Evolutionary conservation across 805 yeast genomes (phyloP).

Genomic region (Candida montana): DNA sequence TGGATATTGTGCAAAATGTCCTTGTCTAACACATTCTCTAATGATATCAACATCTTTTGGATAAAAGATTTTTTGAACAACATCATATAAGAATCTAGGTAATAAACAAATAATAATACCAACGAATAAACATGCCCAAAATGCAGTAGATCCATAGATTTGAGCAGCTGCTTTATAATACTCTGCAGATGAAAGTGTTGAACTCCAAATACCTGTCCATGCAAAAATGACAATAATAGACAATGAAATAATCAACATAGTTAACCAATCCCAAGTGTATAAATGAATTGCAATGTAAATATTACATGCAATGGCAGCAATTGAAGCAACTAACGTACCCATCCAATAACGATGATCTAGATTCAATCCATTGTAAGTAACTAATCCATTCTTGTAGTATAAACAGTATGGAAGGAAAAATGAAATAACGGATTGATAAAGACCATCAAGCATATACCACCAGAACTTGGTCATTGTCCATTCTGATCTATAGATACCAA

Average conservation of each 20-base stretch:
- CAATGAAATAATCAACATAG: slow-evolving; percentile 46
- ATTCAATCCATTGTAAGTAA: slow-evolving; percentile 48
- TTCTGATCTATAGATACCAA: slow-evolving; percentile 67
- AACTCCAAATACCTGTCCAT: slow-evolving; percentile 82
- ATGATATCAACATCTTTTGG: slow-evolving; percentile 72
- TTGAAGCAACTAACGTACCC: slow-evolving; percentile 62
- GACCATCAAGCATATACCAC: slow-evolving; percentile 72
- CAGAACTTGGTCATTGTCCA: slow-evolving; percentile 66
- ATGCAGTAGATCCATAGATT: slow-evolving; percentile 53
- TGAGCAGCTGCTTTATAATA: slow-evolving; percentile 64
- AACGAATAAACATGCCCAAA: slow-evolving; percentile 63
- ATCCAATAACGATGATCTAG: slow-evolving; percentile 70
- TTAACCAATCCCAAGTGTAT: slow-evolving; percentile 79
- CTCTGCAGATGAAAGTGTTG: slow-evolving; percentile 46
- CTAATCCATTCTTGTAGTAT: slow-evolving; percentile 38
- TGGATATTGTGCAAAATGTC: slow-evolving; percentile 66
- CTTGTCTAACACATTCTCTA: slow-evolving; percentile 62
- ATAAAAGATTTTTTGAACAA: slow-evolving; percentile 42
- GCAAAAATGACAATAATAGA: slow-evolving; percentile 58
- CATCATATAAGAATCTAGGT: slow-evolving; percentile 63
- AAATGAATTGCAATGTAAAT: slow-evolving; percentile 61
- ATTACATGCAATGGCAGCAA: slow-evolving; percentile 65
- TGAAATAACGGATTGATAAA: slow-evolving; percentile 67
- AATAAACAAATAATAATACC: slow-evolving; percentile 61
- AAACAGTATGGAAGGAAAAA: slow-evolving; percentile 69